These are phyloP conservation scores for Scheffersomyces lignicola DNA, from an alignment of 1,139 yeast genomes.

Conservation along the genomic window DNA sequence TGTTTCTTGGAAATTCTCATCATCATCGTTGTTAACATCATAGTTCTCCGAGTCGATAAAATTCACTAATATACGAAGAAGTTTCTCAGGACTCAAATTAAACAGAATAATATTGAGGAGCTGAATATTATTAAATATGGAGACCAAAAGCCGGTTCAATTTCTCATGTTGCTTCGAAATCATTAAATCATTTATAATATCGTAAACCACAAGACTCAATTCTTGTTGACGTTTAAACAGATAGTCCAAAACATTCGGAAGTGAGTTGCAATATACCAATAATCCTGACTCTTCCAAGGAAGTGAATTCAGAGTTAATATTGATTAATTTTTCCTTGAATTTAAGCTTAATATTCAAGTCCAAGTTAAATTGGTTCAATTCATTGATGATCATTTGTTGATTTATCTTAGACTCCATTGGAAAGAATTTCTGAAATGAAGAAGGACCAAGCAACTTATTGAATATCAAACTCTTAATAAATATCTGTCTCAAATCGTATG, in stretches of 20 bases:
- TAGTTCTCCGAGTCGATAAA: conserved; percentile 37
- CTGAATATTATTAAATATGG: conserved; percentile 40
- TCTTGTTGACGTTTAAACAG: conserved; percentile 42
- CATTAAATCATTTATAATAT: conserved; percentile 40
- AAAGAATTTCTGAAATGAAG: conserved; percentile 45
- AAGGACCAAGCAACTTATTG: conserved; percentile 37
- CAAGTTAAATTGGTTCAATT: conserved; percentile 18
- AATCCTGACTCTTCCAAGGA: conserved; percentile 53
- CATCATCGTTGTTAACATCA: conserved; percentile 42
- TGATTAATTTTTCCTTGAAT: conserved; percentile 37
- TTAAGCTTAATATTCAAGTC: conserved; percentile 18
- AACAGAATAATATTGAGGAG: conserved; percentile 44
- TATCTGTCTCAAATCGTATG: conserved; percentile 53
- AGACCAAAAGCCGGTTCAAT: conserved; percentile 50
- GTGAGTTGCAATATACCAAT: conserved; percentile 32
- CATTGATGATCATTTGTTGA: conserved; percentile 24
- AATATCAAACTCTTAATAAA: conserved; percentile 52
- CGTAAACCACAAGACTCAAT: conserved; percentile 31
- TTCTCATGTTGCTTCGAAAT: conserved; percentile 40
- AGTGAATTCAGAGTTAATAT: conserved; percentile 54
- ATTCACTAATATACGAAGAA: conserved; percentile 30
- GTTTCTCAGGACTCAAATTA: conserved; percentile 24
- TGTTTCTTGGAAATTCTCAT: conserved; percentile 64
- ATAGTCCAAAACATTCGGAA: conserved; percentile 31
- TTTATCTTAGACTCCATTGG: conserved; percentile 37